phyloP scores from a whole-genome alignment of 2,329 filamentous ascomycete genomes.

The Dactylonectria macrodidyma region DNA sequence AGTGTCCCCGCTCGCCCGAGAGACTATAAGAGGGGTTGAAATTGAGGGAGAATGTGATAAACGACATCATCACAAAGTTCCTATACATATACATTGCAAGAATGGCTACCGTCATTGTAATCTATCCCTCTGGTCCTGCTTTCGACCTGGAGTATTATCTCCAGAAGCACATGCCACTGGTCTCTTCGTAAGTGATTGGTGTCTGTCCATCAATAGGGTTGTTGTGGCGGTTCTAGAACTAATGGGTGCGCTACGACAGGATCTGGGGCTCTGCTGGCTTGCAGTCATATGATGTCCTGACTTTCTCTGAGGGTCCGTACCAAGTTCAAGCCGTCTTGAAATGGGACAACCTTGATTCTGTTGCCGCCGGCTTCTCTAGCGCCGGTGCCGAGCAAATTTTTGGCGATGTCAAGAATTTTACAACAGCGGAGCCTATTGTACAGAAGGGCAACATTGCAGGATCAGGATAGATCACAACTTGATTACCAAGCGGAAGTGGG shows the following conservation, averaged over 20 bases:
- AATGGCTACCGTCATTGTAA: slow-evolving; percentile 10
- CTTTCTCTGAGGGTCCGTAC: slow-evolving; percentile 37
- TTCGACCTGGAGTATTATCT: slow-evolving; percentile 26
- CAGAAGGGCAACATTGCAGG: slow-evolving; percentile 37
- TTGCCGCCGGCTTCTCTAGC: slow-evolving; percentile 32
- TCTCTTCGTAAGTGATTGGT: slow-evolving; percentile 10
- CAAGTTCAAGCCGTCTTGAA: slow-evolving; percentile 45
- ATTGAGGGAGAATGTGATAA: too few species aligned
- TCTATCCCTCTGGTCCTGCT: slow-evolving; percentile 19
- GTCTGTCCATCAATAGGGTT: neutral
- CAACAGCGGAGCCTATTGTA: slow-evolving; percentile 37
- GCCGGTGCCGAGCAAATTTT: slow-evolving; percentile 31
- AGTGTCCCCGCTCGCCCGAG: too few species aligned
- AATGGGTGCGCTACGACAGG: slow-evolving; percentile 19
- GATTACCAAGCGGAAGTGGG: too few species aligned
- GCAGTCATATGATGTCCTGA: slow-evolving; percentile 40
- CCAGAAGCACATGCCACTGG: slow-evolving; percentile 17
- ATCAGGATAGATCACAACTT: too few species aligned
- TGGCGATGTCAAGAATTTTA: slow-evolving; percentile 46
- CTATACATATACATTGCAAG: too few species aligned
- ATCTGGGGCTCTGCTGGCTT: slow-evolving; percentile 40
- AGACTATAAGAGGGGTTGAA: too few species aligned
- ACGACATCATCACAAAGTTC: too few species aligned
- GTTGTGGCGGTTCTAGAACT: neutral
- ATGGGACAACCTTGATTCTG: slow-evolving; percentile 41